Conservation (phyloP, 306 rosid genomes). For the Vigna trinervia region DNA sequence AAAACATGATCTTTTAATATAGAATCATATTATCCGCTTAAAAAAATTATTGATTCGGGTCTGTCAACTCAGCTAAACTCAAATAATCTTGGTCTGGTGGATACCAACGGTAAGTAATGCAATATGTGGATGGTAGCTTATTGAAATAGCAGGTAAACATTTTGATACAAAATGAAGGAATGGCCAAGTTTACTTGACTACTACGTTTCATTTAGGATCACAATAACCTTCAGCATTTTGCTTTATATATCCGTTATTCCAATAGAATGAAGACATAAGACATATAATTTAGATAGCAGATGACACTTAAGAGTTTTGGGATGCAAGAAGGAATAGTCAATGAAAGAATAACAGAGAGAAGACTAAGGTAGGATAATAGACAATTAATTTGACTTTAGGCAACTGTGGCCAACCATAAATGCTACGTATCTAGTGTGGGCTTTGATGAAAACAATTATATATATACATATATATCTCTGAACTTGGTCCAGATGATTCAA, state of each 20-base stretch:
- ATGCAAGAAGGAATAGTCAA: constrained; percentile 13
- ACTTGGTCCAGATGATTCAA: not conserved
- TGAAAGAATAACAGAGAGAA: not conserved
- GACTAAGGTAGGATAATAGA: not conserved
- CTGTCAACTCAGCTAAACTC: constrained; percentile 29
- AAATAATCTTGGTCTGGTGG: not conserved
- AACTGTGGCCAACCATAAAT: not conserved
- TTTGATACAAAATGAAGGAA: constrained; percentile 14
- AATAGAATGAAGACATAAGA: not conserved
- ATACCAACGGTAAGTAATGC: not conserved
- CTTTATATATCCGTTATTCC: not conserved
- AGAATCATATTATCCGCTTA: constrained; percentile 21
- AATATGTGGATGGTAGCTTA: not conserved
- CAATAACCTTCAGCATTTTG: not conserved
- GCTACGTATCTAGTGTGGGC: not conserved
- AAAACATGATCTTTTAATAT: not conserved
- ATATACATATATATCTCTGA: too few relatives aligned
- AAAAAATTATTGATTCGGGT: constrained; percentile 2
- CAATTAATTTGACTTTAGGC: not conserved
- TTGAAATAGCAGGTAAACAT: not conserved
- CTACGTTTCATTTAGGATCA: constrained; percentile 14
- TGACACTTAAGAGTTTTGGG: not conserved
- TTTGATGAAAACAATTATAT: too few relatives aligned
- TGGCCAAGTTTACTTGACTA: not conserved
- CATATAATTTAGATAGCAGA: not conserved